Evolutionary conservation across 176 grass and related monocot species (phyloP).

Genomic region (Cenchrus purpureus): DNA sequence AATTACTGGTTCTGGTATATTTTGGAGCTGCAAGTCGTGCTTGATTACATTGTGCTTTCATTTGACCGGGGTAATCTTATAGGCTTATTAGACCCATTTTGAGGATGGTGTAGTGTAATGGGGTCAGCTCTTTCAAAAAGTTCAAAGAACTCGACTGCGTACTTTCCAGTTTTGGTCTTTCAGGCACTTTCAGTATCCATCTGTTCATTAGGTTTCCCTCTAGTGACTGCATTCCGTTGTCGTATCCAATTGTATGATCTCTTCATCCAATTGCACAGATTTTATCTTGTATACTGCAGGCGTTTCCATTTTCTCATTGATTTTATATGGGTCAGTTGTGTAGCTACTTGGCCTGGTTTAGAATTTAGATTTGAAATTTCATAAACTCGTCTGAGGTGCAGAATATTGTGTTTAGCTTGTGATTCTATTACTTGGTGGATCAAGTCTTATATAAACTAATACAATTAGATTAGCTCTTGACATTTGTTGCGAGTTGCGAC

Average conservation of each 20-base stretch:
- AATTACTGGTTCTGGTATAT: constrained; percentile 21
- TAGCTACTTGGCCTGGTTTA: not conserved
- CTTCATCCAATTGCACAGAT: not conserved
- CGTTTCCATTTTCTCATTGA: not conserved
- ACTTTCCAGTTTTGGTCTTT: not conserved
- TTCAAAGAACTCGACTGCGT: not conserved
- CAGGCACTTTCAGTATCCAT: not conserved
- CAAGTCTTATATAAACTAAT: not conserved
- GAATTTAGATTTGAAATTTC: not conserved
- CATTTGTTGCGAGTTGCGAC: not conserved
- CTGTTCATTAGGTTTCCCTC: not conserved
- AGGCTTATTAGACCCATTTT: not conserved
- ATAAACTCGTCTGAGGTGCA: not conserved
- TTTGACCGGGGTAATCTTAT: not conserved
- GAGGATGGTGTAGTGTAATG: not conserved
- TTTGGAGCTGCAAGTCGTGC: not conserved
- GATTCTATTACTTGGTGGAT: not conserved
- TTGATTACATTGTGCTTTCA: constrained; percentile 9
- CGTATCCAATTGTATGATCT: too few species aligned
- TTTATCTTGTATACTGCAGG: not conserved
- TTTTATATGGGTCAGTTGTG: not conserved
- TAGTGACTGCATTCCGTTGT: not conserved
- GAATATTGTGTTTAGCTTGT: not conserved
- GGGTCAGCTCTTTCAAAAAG: not conserved
- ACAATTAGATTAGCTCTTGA: too few species aligned